Percentiles rank a stretch among this genome's conserved stretches.
Evolutionary conservation across 352 stramenopile genomes (phyloP).

Genomic region (Pythium monospermum): DNA sequence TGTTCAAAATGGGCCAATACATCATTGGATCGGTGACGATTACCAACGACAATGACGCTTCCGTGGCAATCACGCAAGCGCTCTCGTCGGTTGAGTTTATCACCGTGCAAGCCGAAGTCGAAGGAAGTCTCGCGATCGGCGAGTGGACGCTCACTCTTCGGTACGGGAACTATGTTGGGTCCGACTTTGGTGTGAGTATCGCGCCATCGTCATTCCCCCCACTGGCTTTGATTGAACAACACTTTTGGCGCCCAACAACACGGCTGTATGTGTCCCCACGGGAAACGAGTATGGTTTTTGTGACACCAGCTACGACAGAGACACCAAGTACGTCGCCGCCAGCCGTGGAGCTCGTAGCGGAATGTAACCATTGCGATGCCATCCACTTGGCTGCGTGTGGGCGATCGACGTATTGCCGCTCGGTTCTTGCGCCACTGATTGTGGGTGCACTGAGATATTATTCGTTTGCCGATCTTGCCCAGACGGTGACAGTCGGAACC

Average conservation of each 20-base stretch:
- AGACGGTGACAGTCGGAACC: background rate
- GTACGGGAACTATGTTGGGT: slow-evolving; percentile 10
- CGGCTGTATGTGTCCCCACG: slow-evolving; percentile 3
- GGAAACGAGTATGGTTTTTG: background rate
- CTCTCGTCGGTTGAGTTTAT: slow-evolving; percentile 4
- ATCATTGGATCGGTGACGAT: background rate
- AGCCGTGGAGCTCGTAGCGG: background rate
- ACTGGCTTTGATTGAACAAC: slow-evolving; percentile 1
- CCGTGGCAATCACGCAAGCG: background rate
- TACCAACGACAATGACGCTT: background rate
- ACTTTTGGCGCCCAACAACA: background rate
- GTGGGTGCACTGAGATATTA: too few relatives aligned
- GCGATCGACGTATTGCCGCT: slow-evolving; percentile 10
- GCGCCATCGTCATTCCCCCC: slow-evolving; percentile 4
- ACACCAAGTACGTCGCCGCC: background rate
- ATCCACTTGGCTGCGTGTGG: slow-evolving; percentile 12
- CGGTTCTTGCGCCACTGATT: background rate
- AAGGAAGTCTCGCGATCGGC: background rate
- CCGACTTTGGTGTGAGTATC: slow-evolving; percentile 14
- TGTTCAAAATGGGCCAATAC: slow-evolving; percentile 1
- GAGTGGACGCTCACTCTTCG: slow-evolving; percentile 9
- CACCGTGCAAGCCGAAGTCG: background rate
- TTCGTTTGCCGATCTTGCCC: background rate
- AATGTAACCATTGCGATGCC: slow-evolving; percentile 5
- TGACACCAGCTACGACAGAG: background rate